Evolutionary conservation across 139 green algal genomes (phyloP).

Genomic region (Micromonas commoda): DNA sequence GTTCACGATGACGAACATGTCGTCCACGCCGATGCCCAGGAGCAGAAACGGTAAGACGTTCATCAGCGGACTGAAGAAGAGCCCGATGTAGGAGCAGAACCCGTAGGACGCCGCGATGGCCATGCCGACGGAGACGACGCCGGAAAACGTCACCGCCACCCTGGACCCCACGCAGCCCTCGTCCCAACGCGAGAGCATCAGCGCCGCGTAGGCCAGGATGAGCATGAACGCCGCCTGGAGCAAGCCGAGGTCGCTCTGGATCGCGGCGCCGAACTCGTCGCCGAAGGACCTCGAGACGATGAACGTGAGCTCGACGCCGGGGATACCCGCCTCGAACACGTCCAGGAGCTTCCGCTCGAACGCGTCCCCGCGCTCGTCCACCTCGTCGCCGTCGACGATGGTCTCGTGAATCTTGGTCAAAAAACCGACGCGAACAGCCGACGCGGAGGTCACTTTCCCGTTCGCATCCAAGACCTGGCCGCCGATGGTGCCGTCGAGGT

Average conservation of each 20-base stretch:
- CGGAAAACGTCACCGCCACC: not conserved
- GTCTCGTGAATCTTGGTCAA: constrained; percentile 2
- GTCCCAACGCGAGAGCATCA: constrained; percentile 5
- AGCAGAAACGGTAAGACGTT: constrained; percentile 45
- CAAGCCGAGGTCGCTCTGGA: not conserved
- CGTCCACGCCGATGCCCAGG: constrained; percentile 51
- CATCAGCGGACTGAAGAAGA: constrained; percentile 29
- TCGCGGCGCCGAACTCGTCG: constrained; percentile 24
- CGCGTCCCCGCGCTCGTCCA: constrained; percentile 10
- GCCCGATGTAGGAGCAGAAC: constrained; percentile 10
- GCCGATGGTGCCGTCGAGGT: not conserved
- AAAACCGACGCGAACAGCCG: not conserved
- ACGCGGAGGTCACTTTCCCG: not conserved
- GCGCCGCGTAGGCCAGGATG: constrained; percentile 16
- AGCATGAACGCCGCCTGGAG: constrained; percentile 19
- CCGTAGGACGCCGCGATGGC: constrained; percentile 23
- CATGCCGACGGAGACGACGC: constrained; percentile 17
- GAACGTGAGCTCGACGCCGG: constrained; percentile 6
- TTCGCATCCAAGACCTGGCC: not conserved
- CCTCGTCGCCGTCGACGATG: not conserved
- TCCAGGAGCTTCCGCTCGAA: not conserved
- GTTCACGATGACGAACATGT: constrained; percentile 49
- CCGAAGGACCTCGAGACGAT: constrained; percentile 9
- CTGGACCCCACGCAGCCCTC: constrained; percentile 9
- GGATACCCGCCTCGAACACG: not conserved